Evolutionary conservation across 306 rosid genomes (phyloP).

Genomic region (Clitoria ternatea): DNA sequence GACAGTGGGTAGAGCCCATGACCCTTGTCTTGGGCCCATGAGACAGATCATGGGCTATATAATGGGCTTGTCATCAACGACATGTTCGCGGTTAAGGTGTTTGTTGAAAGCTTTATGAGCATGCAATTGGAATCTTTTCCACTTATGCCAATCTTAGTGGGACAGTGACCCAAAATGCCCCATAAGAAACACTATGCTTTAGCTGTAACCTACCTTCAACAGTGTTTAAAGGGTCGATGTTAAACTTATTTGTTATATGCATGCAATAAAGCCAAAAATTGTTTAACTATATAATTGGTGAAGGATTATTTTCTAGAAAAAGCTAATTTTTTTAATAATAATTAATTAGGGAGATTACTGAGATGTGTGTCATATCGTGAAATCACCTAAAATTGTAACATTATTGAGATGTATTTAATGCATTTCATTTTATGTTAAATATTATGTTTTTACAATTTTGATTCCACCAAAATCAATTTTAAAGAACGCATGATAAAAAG

Average conservation of each 20-base stretch:
- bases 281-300: background rate
- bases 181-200: background rate
- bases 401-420: too few species aligned
- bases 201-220: background rate
- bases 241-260: too few species aligned
- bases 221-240: background rate
- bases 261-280: background rate
- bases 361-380: background rate
- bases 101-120: background rate
- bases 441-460: too few species aligned
- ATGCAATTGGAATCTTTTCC: conserved; percentile 2
- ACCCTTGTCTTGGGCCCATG: conserved; percentile 18
- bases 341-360: background rate
- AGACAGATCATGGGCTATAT: background rate
- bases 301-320: background rate
- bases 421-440: too few species aligned
- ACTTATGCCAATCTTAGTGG: background rate
- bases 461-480: too few species aligned
- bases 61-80: conserved; percentile 2
- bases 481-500: too few species aligned
- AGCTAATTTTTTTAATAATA: background rate
- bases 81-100: background rate
- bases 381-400: background rate
- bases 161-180: background rate
- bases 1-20: conserved; percentile 31